These are phyloP conservation scores for Forsythia viridissima DNA, from an alignment of 257 asterid genomes.

Conservation along the genomic window DNA sequence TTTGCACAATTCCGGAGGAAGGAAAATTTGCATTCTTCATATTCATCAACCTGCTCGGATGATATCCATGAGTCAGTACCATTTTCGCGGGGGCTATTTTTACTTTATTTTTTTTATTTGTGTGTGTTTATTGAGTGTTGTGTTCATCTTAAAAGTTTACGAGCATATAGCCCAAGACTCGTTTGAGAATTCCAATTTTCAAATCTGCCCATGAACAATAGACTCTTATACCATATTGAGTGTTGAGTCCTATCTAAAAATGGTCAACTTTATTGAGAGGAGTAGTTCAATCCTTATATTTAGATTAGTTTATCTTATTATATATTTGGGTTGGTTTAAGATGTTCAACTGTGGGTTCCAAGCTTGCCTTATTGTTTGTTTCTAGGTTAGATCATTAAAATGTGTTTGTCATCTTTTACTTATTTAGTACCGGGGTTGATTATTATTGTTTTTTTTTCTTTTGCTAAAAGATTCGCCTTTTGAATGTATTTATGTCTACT, in stretches of 20 bases:
- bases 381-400: background rate
- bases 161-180: too few relatives aligned
- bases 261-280: too few relatives aligned
- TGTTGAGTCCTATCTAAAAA: too few relatives aligned
- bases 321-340: background rate
- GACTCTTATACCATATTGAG: too few relatives aligned
- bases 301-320: too few relatives aligned
- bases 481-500: too few relatives aligned
- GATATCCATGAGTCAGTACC: slow-evolving; percentile 46
- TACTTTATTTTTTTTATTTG: background rate
- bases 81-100: background rate
- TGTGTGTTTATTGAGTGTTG: background rate
- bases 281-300: too few relatives aligned
- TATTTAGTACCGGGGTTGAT: slow-evolving; percentile 13
- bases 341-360: background rate
- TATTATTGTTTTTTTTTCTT: background rate
- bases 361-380: background rate
- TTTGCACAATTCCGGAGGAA: slow-evolving; percentile 62
- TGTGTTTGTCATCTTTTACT: background rate
- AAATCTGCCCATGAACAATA: too few relatives aligned
- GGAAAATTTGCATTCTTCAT: slow-evolving; percentile 59
- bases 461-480: too few relatives aligned
- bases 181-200: too few relatives aligned
- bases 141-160: too few relatives aligned
- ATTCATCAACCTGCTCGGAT: slow-evolving; percentile 80